Evolutionary conservation across 169 alveolate genomes (phyloP).

Genomic region (Plasmodium fragile): DNA sequence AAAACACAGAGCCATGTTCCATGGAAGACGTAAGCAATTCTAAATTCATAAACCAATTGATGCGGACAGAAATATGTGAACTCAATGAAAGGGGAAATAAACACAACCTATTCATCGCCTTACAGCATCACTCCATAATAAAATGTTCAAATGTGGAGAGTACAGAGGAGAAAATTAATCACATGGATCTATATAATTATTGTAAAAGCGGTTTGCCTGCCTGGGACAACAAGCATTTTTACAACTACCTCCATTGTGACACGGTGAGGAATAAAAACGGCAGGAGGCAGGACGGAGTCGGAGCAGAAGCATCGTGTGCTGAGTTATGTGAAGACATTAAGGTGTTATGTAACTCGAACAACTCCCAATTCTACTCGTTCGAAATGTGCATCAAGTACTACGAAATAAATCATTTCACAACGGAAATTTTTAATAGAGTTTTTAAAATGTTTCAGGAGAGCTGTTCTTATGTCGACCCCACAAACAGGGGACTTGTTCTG

Average conservation of each 20-base stretch:
- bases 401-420: not conserved
- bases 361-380: slow-evolving; percentile 15
- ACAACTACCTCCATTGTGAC: slow-evolving; percentile 23
- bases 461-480: slow-evolving; percentile 25
- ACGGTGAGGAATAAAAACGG: not conserved
- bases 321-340: not conserved
- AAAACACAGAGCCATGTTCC: slow-evolving; percentile 45
- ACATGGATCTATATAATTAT: slow-evolving; percentile 5
- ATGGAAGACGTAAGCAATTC: not conserved
- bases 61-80: slow-evolving; percentile 15
- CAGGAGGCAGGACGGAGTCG: not conserved
- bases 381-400: slow-evolving; percentile 33
- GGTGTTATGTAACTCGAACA: not conserved
- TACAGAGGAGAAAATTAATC: not conserved
- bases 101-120: slow-evolving; percentile 9
- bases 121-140: not conserved
- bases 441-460: slow-evolving; percentile 14
- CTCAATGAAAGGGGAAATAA: not conserved
- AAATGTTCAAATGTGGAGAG: not conserved
- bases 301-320: not conserved
- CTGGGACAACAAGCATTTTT: slow-evolving; percentile 27
- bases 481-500: slow-evolving; percentile 79
- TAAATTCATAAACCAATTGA: slow-evolving; percentile 3
- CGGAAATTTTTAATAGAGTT: not conserved
- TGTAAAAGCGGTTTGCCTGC: slow-evolving; percentile 32